Conservation (phyloP, 1,284 basidiomycete genomes). For the Ceratobasidium sp. region DNA sequence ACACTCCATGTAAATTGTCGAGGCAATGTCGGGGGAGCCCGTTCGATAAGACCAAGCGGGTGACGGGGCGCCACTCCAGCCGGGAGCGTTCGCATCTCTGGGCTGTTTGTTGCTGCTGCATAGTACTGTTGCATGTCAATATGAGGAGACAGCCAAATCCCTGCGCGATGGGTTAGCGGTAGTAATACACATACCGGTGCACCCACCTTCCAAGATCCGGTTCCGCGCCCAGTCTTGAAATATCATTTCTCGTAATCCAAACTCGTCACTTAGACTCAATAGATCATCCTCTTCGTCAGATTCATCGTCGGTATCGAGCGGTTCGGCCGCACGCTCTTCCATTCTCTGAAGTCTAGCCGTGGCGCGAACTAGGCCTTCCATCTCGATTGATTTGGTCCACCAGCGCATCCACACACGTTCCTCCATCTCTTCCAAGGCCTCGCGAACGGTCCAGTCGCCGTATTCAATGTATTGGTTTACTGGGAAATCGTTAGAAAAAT, state of each 20-base stretch:
- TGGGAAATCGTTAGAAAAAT: background rate
- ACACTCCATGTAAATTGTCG: background rate
- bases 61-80: slow-evolving; percentile 7
- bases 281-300: slow-evolving; percentile 28
- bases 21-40: slow-evolving; percentile 14
- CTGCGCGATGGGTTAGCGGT: background rate
- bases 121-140: slow-evolving; percentile 7
- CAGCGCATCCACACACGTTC: slow-evolving; percentile 32
- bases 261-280: slow-evolving; percentile 21
- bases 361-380: slow-evolving; percentile 29
- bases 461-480: slow-evolving; percentile 21
- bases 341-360: slow-evolving; percentile 22
- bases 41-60: slow-evolving; percentile 3
- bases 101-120: background rate
- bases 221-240: slow-evolving; percentile 31
- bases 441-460: slow-evolving; percentile 31
- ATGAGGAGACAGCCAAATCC: slow-evolving; percentile 29
- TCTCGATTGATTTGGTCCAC: slow-evolving; percentile 25
- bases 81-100: slow-evolving; percentile 21
- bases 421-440: slow-evolving; percentile 30
- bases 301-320: slow-evolving; percentile 11
- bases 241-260: slow-evolving; percentile 20
- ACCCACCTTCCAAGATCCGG: slow-evolving; percentile 24
- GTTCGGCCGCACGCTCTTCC: slow-evolving; percentile 27
- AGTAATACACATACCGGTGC: background rate